Base-by-base conservation (phyloP, 345 rosid genomes). In the Diplotaxis tenuifolia region DNA sequence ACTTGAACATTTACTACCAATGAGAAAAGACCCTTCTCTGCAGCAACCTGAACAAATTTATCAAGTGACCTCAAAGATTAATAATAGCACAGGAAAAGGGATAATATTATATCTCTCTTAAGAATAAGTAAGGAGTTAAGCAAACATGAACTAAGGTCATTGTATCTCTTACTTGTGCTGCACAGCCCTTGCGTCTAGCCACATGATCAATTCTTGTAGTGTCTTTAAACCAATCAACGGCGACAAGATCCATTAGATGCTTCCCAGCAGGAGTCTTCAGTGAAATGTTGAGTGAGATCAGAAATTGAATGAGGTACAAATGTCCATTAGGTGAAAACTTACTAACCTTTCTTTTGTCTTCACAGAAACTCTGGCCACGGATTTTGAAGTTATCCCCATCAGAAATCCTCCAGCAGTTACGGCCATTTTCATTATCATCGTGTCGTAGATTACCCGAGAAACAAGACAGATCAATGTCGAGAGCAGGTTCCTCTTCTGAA, bases 161-260 rank as follows among this genome's bases (percentile, higher is more conserved):
- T 79, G 27, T 18, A 16, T 75, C 14, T 65, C 85, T 80, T 86
- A 88, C 99, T 85, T 96, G 96, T 38, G 94, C 95, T 2, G 98
- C 97, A 71, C 99, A 96, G 75, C 96, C 99, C 73, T 86, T 89
- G 68, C 91, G 93, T 81, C 93, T 84, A 59, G 86, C 93, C 34
- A 92, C 98, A 80, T 96, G 97, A 78, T 96, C 99, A 85, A 96
- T 92, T 84, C 95, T 86, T 86, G 88, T 96, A 22, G 87, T 80
- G 74, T 92, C 98, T 81, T 96, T 96, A 83, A 90, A 96, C 99
- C 99, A 96, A 81, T 96, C 99, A 38, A 96, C 98, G 49, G 99
- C 98, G 62, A 96, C 96, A 9, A 96, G 99, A 84, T 96, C 98
- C 99, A 92, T 86, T 58, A 90, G 83, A 81, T 86, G 98, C 76